Evolutionary conservation across 768 basidiomycete genomes (phyloP).

Genomic region (Xerocomellus chrysenteron): DNA sequence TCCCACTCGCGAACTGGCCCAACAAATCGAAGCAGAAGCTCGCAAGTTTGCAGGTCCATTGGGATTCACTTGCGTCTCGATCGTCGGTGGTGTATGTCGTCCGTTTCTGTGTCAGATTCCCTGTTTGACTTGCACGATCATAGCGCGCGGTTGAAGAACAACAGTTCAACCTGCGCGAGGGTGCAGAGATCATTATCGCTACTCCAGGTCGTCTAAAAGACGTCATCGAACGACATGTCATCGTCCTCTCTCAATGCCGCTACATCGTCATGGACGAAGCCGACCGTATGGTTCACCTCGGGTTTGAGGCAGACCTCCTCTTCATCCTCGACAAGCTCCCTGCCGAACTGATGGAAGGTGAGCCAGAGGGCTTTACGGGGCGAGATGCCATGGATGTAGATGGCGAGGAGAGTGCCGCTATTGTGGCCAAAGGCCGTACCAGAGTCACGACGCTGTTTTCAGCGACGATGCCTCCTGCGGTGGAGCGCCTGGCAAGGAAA

Average conservation of each 20-base stretch:
- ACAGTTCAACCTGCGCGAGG: constrained; percentile 95
- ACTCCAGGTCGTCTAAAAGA: constrained; percentile 98
- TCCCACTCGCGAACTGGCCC: constrained; percentile 97
- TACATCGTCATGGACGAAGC: constrained; percentile 99
- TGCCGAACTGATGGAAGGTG: constrained; percentile 83
- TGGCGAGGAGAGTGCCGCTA: constrained; percentile 53
- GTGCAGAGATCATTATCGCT: constrained; percentile 97
- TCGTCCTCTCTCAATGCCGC: constrained; percentile 95
- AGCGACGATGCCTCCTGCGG: constrained; percentile 98
- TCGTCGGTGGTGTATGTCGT: constrained; percentile 84
- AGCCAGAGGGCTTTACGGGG: constrained; percentile 33
- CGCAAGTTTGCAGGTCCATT: constrained; percentile 89
- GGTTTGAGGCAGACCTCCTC: constrained; percentile 91
- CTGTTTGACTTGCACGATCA: constrained; percentile 13
- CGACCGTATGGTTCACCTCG: constrained; percentile 97
- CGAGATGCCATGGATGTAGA: constrained; percentile 77
- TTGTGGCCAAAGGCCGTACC: constrained; percentile 60
- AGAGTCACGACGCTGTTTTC: constrained; percentile 96
- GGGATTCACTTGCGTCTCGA: constrained; percentile 93
- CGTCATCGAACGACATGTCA: constrained; percentile 91
- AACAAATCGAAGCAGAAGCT: constrained; percentile 93
- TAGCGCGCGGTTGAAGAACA: constrained; percentile 95
- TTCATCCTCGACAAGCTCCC: constrained; percentile 95
- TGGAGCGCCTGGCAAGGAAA: constrained; percentile 91
- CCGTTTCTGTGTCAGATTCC: neutral